Evolutionary conservation across 1,284 basidiomycete species (phyloP).

Genomic region (Entoloma clypeatum): DNA sequence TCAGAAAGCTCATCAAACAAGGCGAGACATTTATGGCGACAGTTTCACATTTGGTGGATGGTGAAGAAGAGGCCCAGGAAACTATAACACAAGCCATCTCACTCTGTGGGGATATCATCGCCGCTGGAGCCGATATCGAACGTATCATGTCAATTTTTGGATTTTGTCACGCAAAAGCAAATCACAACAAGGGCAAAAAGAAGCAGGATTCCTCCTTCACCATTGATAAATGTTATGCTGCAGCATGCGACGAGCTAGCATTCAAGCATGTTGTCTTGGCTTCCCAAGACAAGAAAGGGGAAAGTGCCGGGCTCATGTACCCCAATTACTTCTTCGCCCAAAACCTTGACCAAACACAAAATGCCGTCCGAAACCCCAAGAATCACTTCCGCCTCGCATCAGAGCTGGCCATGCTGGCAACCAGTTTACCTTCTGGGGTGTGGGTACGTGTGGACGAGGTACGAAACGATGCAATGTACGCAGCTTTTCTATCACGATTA

Average conservation of each 20-base stretch:
- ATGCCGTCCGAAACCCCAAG: constrained; percentile 42
- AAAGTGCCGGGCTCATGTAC: constrained; percentile 25
- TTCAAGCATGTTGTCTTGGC: constrained; percentile 40
- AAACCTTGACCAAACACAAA: constrained; percentile 33
- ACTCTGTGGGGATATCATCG: constrained; percentile 50
- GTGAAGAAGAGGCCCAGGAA: constrained; percentile 38
- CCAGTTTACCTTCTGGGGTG: constrained; percentile 49
- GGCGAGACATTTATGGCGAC: constrained; percentile 48
- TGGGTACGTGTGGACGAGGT: constrained; percentile 56
- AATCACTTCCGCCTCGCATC: constrained; percentile 50
- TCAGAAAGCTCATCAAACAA: constrained; percentile 50
- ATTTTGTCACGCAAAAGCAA: constrained; percentile 14
- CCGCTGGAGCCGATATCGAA: constrained; percentile 44
- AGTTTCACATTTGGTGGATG: constrained; percentile 37
- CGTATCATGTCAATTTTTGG: constrained; percentile 42
- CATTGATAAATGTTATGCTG: constrained; percentile 38
- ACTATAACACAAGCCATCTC: constrained; percentile 45
- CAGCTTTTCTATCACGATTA: constrained; percentile 9
- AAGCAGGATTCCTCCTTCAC: constrained; percentile 35
- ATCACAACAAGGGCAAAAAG: constrained; percentile 24
- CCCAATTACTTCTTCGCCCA: constrained; percentile 35
- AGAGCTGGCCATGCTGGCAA: constrained; percentile 51
- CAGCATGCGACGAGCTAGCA: constrained; percentile 44
- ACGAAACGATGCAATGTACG: constrained; percentile 51
- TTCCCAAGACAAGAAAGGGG: constrained; percentile 22